Conservation (phyloP, 805 yeast species). For the Schizosaccharomyces cryophilus region DNA sequence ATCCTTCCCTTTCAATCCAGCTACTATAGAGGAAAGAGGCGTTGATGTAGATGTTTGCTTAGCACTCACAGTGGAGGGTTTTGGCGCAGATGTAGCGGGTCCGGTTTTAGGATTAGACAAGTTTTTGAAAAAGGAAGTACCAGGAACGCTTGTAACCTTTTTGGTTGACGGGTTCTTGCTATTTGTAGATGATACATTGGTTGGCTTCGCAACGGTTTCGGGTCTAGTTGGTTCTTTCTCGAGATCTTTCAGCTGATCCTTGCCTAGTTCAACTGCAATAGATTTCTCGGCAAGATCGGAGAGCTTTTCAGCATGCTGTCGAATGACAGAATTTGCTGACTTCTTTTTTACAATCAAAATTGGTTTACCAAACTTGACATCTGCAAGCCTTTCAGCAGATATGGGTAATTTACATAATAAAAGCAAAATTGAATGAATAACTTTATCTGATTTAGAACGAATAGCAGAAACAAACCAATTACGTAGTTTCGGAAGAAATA, state of each 20-base stretch:
- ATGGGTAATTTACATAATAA: neutral
- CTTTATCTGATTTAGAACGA: neutral
- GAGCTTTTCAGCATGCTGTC: neutral
- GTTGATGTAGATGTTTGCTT: neutral
- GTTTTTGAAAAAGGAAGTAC: neutral
- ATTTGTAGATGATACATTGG: neutral
- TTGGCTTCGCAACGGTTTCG: neutral
- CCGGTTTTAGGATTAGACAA: neutral
- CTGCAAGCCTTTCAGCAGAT: neutral
- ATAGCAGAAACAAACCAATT: slow-evolving; percentile 1
- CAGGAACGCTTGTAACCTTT: neutral
- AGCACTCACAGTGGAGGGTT: neutral
- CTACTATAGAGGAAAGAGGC: neutral
- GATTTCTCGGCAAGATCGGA: neutral
- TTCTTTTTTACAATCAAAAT: neutral
- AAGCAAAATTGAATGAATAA: neutral
- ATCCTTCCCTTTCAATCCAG: neutral
- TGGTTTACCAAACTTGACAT: neutral
- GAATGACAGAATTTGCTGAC: neutral
- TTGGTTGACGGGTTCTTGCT: neutral
- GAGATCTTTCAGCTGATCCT: neutral
- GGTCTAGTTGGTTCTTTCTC: neutral
- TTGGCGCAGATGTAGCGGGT: neutral
- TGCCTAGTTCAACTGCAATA: neutral
- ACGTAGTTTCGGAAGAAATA: neutral